Base-by-base conservation (phyloP, 2,329 filamentous ascomycete species). In the Aurifilum marmelostoma region DNA sequence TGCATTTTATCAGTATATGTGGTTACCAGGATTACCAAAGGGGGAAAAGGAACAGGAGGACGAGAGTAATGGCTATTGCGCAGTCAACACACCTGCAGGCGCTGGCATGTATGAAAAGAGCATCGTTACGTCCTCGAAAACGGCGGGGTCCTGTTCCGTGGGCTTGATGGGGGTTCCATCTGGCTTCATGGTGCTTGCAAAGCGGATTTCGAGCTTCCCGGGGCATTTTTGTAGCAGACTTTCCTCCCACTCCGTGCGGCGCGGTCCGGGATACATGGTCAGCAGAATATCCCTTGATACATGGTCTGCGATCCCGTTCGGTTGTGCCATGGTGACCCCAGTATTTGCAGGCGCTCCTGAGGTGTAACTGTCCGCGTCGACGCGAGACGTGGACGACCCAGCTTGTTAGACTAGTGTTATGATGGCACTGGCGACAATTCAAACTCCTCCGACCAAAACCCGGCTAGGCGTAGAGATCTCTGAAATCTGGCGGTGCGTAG, bases 111-210 rank as follows among this genome's bases (percentile, higher is more conserved):
- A 78, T 18, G 76, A 75, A 54, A 74, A 76, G 9, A 81, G 67
- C 50, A 82, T 73, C 0, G 80, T 82, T 32, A 80, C 78, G 39
- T 76, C 77, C 1, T 79, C 75, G 75, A 75, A 81, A 0, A 76
- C 69, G 18, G 76, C 75, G 37, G 73, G 67, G 1, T 75, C 65
- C 24, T 80, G 65, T 4, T 77, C 71, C 3, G 77, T 74, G 0
- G 74, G 71, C 6, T 63, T 67, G 7, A 65, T 65, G 24, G 76
- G 59, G 7, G 69, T 66, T 4, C 71, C 70, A 12, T 75, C 69
- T 2, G 60, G 59, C 72, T 34, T 56, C 71, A 68, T 54, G 76
- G 50, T 41, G 75, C 56, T 59, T 41, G 68, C 72, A 76, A 77
- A 80, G 39, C 75, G 75, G 24, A 82, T 73, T 34, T 75, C 66